Evolutionary conservation across 176 grass and related monocot species (phyloP), one percentile per base, ranked within the genome.

Genomic region (Lolium rigidum): DNA sequence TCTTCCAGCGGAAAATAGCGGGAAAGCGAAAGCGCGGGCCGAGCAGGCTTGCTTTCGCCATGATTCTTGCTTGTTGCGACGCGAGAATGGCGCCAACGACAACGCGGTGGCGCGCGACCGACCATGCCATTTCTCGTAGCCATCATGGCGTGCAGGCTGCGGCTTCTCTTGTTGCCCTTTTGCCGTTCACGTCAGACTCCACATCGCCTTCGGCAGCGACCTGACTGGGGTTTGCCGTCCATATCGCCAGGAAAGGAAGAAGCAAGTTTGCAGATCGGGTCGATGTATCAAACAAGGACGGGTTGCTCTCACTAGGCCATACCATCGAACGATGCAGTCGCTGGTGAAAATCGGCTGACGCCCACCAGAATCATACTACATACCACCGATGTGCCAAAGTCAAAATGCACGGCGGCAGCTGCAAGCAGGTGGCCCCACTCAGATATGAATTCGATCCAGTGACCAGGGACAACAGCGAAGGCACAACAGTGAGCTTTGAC

Each of bases 361-460:
- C 93, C 87, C 84, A 93, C 94, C 17, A 95, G 87, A 70, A 95
- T 89, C 85, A 95, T 43, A 43, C 41, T 7, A 43, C 41, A 95
- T 43, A 43, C 41, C 41, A 43, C 41, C 41, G 0, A 43, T 43
- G 41, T 43, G 41, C 7, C 41, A 43, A 43, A 43, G 41, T 43
- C 41, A 43, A 43, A 43, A 43, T 43, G 41, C 41, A 7, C 31
- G 31, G 31, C 31, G 2, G 1, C 31, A 35, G 31, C 31, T 35
- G 31, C 31, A 35, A 35, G 31, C 31, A 35, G 31, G 31, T 35
- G 31, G 31, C 31, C 31, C 41, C 41, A 43, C 41, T 43, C 41
- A 44, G 41, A 47, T 47, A 47, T 10, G 13, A 37, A 80, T 80
- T 49, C 49, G 25, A 59, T 12, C 47, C 41, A 9, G 9, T 51